Evolutionary conservation across 2,329 filamentous ascomycete species (phyloP).

Genomic region (Gyromitra esculenta): DNA sequence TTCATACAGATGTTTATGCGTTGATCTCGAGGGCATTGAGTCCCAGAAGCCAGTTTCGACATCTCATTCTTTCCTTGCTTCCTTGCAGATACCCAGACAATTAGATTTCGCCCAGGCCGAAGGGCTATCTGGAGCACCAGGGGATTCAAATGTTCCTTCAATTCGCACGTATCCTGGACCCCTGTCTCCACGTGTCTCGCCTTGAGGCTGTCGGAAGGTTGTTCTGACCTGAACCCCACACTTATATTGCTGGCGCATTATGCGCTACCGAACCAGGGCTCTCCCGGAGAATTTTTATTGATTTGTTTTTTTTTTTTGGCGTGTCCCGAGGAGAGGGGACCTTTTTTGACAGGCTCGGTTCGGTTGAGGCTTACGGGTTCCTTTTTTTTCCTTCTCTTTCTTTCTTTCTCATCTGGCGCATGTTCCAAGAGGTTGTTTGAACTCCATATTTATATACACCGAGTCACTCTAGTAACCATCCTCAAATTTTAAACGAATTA

Average conservation of each 20-base stretch:
- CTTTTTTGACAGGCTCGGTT: constrained; percentile 44
- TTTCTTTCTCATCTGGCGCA: constrained; percentile 1
- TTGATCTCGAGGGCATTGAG: background rate
- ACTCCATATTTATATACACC: constrained; percentile 2
- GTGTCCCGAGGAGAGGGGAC: constrained; percentile 23
- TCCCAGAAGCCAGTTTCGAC: background rate
- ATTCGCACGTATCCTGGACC: constrained; percentile 31
- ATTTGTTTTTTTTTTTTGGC: constrained; percentile 12
- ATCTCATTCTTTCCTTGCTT: background rate
- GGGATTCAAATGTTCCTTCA: constrained; percentile 16
- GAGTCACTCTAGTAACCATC: background rate
- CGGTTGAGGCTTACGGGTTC: constrained; percentile 39
- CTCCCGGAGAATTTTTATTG: constrained; percentile 46
- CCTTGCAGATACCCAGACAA: background rate
- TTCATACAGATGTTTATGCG: background rate
- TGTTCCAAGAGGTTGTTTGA: constrained; percentile 10
- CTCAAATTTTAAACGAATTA: constrained; percentile 10
- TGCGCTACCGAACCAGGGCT: constrained; percentile 29
- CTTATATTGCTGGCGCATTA: constrained; percentile 32
- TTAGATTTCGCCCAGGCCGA: constrained; percentile 1
- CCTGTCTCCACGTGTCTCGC: constrained; percentile 42
- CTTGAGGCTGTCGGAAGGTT: constrained; percentile 25
- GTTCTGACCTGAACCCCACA: constrained; percentile 27
- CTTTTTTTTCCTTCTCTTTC: constrained; percentile 20
- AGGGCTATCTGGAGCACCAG: background rate